Percentiles rank a stretch among this genome's conserved stretches.
phyloP scores from a whole-genome alignment of 2,329 filamentous ascomycete genomes.

The Ophiocordyceps unilateralis region DNA sequence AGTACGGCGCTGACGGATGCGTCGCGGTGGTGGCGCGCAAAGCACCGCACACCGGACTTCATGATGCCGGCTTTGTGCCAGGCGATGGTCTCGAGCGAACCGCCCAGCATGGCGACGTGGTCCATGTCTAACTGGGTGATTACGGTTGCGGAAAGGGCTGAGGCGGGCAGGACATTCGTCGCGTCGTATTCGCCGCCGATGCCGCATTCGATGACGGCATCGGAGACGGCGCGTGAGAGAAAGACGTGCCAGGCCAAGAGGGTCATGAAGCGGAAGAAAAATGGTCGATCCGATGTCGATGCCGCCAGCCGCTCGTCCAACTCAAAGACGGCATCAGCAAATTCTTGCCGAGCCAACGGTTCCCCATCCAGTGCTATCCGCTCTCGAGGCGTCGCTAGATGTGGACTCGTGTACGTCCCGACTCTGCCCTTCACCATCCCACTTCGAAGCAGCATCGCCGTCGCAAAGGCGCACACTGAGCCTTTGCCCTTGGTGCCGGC shows the following conservation, averaged over 20 bases:
- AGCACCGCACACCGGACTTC: conserved; percentile 37
- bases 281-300: conserved; percentile 34
- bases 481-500: conserved; percentile 93
- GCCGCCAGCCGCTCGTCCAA: conserved; percentile 50
- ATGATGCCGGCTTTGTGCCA: conserved; percentile 90
- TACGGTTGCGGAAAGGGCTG: conserved; percentile 50
- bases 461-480: conserved; percentile 70
- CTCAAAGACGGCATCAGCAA: conserved; percentile 67
- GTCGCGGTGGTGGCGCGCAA: conserved; percentile 14
- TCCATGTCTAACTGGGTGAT: conserved; percentile 75
- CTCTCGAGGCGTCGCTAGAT: conserved; percentile 69
- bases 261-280: conserved; percentile 85
- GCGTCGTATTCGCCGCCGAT: conserved; percentile 89
- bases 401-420: conserved; percentile 74
- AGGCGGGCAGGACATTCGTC: conserved; percentile 59
- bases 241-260: conserved; percentile 79
- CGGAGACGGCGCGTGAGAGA: conserved; percentile 53
- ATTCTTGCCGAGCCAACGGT: conserved; percentile 50
- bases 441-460: conserved; percentile 46
- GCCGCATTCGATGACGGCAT: conserved; percentile 78
- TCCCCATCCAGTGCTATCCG: conserved; percentile 64
- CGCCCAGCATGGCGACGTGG: conserved; percentile 64
- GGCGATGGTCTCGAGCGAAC: conserved; percentile 61
- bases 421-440: conserved; percentile 26
- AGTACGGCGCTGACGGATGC: conserved; percentile 33